phyloP scores from a whole-genome alignment of 345 rosid species.

The Pistacia integerrima region DNA sequence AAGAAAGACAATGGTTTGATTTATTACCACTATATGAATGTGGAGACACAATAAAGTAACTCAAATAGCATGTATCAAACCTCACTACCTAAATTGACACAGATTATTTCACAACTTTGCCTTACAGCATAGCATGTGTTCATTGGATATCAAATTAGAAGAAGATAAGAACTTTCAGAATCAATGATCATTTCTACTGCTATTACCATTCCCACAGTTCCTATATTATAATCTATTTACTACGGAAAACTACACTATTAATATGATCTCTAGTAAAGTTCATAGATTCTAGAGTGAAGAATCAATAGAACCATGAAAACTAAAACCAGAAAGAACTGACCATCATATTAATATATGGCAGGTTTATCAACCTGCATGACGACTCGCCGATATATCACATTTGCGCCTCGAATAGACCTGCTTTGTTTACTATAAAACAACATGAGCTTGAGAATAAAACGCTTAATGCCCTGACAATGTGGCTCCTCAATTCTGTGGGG shows the following conservation, averaged over 20 bases:
- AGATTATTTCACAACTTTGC: background rate
- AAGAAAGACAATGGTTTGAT: slow-evolving; percentile 7
- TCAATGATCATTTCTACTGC: background rate
- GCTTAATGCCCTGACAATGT: slow-evolving; percentile 60
- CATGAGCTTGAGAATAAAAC: slow-evolving; percentile 59
- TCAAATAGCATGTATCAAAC: background rate
- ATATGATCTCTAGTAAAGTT: no score
- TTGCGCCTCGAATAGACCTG: slow-evolving; percentile 81
- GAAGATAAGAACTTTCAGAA: background rate
- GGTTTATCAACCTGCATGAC: slow-evolving; percentile 76
- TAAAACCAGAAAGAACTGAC: slow-evolving; percentile 27
- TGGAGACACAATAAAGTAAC: background rate
- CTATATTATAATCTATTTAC: no score
- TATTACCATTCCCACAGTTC: no score
- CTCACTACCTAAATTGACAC: background rate
- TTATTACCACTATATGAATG: background rate
- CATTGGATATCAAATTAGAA: background rate
- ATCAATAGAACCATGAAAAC: background rate
- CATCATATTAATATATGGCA: slow-evolving; percentile 62
- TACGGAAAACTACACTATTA: no score
- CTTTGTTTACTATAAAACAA: slow-evolving; percentile 92
- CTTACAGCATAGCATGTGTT: background rate
- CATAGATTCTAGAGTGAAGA: no score
- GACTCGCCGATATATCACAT: slow-evolving; percentile 66
- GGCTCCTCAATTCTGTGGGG: slow-evolving; percentile 79